A percentile compares a stretch with the other conserved stretches of the same genome.
phyloP scores from a whole-genome alignment of 192 early-diverging fungal genomes.

The Coemansia sp. region DNA sequence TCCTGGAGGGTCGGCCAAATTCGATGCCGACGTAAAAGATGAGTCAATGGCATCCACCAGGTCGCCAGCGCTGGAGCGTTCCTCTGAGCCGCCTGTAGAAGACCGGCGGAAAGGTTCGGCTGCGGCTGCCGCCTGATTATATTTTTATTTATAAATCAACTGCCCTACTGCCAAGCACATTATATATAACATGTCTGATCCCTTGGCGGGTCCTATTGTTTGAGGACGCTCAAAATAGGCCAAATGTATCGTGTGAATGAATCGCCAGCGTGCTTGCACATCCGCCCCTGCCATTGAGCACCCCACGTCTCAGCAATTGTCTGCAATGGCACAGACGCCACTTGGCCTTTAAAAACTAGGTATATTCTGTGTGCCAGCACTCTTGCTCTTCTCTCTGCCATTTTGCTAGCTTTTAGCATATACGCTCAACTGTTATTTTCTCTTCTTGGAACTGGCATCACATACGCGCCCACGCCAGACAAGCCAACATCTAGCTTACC shows the following conservation, averaged over 20 bases:
- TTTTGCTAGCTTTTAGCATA: neutral
- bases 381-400: neutral
- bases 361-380: too few relatives aligned
- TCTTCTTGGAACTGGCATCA: neutral
- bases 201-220: neutral
- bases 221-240: neutral
- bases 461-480: too few relatives aligned
- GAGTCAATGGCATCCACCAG: neutral
- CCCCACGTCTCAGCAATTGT: too few relatives aligned
- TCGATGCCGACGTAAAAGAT: neutral
- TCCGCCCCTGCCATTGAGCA: neutral
- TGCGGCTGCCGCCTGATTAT: neutral
- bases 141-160: slow-evolving; percentile 1
- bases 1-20: neutral
- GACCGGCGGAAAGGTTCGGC: slow-evolving; percentile 28
- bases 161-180: neutral
- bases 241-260: neutral
- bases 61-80: slow-evolving; percentile 2
- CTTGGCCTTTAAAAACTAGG: slow-evolving; percentile 3
- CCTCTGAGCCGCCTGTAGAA: slow-evolving; percentile 9
- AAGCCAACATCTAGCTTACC: too few relatives aligned
- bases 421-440: neutral
- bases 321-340: neutral
- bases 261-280: neutral
- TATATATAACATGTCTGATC: neutral